Evolutionary conservation across 306 rosid species (phyloP), one percentile per base, ranked within the genome.

Genomic region (Citrullus amarus): DNA sequence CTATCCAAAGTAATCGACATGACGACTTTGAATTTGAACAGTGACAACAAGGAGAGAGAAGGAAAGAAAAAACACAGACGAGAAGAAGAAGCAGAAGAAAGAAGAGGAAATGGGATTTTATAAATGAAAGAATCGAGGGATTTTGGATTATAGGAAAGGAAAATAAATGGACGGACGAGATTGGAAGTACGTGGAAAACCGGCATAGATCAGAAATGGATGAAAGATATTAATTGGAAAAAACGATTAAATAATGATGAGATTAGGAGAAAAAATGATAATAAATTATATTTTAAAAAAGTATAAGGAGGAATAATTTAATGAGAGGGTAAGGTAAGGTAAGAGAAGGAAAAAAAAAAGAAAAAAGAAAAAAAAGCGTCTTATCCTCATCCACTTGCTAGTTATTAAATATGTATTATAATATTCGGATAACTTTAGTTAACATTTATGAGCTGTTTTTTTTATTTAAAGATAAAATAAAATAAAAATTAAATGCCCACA

Each of bases 361-460:
- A 20, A 57, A 72, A 18, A 20, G 17, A 20, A 7, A 1, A 20
- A 51, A 53, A 53, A 53, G 8, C 16, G n/a, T 32, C 96, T 92
- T 84, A 90, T 89, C 97, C 86, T 81, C 82, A 79, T 87, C 79
- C 87, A 82, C 79, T 41, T 43, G 83, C 54, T 41, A 65, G 28
- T 78, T 51, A 44, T 56, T 72, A 50, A 67, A 67, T 67, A 20
- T 63, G 6, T 34, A 11, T n/a, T 55, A 41, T 63, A 63, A 15
- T 62, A 53, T 32, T 67, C n/a, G 20, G 15, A 12, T 67, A 41
- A 44, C 15, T 43, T 38, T 77, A 8, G 65, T 77, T 32, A 78
- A 50, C 30, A 79, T 76, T 81, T 83, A 75, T 74, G 62, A 68
- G 88, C 81, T 84, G 66, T 77, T 46, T 74, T 25, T 25, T 87